Conservation (phyloP, 2,329 filamentous ascomycete genomes). For the Fusarium circinatum region DNA sequence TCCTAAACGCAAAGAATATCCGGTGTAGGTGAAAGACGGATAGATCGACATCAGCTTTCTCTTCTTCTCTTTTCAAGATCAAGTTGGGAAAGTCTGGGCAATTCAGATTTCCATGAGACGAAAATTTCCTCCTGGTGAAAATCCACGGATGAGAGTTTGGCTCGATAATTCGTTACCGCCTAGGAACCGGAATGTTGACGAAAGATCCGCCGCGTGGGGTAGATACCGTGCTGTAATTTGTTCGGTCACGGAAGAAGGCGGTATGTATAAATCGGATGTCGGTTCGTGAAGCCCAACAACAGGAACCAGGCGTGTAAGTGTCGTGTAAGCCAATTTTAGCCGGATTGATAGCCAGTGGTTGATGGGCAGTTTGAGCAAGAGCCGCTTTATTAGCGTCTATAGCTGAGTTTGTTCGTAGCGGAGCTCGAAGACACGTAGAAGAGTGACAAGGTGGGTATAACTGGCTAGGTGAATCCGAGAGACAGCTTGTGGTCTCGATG, state of each 20-base stretch:
- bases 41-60: conserved; percentile 16
- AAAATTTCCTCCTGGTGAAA: conserved; percentile 35
- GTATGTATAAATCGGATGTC: conserved; percentile 35
- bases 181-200: conserved; percentile 35
- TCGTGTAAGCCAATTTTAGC: conserved; percentile 40
- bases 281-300: conserved; percentile 14
- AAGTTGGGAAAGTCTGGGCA: conserved; percentile 16
- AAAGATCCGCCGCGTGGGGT: conserved; percentile 43
- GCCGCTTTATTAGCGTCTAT: conserved; percentile 28
- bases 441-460: conserved; percentile 2
- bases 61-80: conserved; percentile 31
- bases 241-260: conserved; percentile 35
- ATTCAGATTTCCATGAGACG: conserved; percentile 37
- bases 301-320: conserved; percentile 26
- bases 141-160: conserved; percentile 32
- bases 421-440: neutral
- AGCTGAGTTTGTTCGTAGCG: conserved; percentile 8
- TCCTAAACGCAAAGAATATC: conserved; percentile 4
- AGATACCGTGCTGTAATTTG: conserved; percentile 38
- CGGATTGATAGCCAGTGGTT: conserved; percentile 13
- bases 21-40: conserved; percentile 5
- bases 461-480: neutral
- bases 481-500: neutral
- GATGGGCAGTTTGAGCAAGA: conserved; percentile 20
- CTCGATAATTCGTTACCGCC: conserved; percentile 40